phyloP scores from a whole-genome alignment of 73 alveolate species.

The Paramecium pentaurelia region DNA sequence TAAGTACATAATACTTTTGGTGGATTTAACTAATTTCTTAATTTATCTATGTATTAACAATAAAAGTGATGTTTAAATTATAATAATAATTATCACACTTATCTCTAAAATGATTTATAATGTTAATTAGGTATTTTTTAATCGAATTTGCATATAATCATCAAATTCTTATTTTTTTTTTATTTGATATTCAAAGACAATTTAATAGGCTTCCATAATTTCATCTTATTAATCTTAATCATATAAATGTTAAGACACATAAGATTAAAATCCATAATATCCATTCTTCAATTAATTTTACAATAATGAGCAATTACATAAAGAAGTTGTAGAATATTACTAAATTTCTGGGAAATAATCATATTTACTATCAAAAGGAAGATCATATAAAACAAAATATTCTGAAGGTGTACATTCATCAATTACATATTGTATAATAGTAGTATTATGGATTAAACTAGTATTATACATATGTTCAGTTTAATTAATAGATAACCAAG shows the following conservation, averaged over 20 bases:
- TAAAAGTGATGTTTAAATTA: background rate
- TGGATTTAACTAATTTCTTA: background rate
- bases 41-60: background rate
- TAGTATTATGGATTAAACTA: background rate
- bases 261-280: background rate
- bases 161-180: background rate
- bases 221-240: background rate
- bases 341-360: background rate
- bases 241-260: background rate
- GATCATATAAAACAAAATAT: background rate
- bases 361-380: background rate
- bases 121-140: background rate
- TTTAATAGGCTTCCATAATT: background rate
- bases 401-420: background rate
- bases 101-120: background rate
- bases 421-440: background rate
- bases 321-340: background rate
- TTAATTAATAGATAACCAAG: background rate
- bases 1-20: background rate
- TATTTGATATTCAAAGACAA: background rate
- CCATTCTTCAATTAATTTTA: background rate
- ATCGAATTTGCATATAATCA: background rate
- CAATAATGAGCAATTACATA: background rate
- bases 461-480: background rate
- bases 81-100: background rate